Evolutionary conservation across 352 stramenopile species (phyloP), one percentile per base, ranked within the genome.

Genomic region (Phytopythium kandeliae): DNA sequence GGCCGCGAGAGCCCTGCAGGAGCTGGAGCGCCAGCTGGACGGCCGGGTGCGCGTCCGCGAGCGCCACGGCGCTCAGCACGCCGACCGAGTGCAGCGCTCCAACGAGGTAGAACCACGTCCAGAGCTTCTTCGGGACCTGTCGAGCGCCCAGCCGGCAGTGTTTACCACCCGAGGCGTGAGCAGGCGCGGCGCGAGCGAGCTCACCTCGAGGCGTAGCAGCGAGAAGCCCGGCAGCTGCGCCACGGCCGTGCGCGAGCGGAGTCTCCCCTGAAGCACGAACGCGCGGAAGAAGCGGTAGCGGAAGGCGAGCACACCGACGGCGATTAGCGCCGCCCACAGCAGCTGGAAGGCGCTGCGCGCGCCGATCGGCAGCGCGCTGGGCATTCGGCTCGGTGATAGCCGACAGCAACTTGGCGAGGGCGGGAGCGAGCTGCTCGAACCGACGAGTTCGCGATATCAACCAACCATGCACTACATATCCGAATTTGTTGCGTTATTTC

Each of bases 31-130:
- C 34, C 2, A 28, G 41, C 63, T 85, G 76, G 4, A 71, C 38
- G n/a, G 55, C 35, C 36, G 50, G 25, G 2, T 62, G 65, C 8
- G 76, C 54, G 21, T 71, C 57, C 26, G 57, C 74, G 13, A 71
- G 37, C 6, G 62, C 16, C 33, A 70, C 36, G 36, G 74, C 41
- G 21, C 55, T n/a, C 40, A 79, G 30, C 15, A 78, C 51, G 2
- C 60, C 34, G n/a, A 46, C 42, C 52, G 78, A 86, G 48, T 82
- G 71, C 22, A 79, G 5, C 2, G 73, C 63, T 43, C 77, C 79
- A 8, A 72, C 51, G 15, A 87, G 56, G 54, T 91, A 91, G 55
- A 91, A 91, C 69, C 71, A 83, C 55, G 72, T 88, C 75, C 74
- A 91, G 28, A 61, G 69, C 35, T 69, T 69, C 55, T 90, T 90